Percentiles rank a stretch among this genome's conserved stretches.
These are phyloP conservation scores for Zasmidium cellare DNA, from an alignment of 2,329 filamentous ascomycete species.

Conservation along the genomic window DNA sequence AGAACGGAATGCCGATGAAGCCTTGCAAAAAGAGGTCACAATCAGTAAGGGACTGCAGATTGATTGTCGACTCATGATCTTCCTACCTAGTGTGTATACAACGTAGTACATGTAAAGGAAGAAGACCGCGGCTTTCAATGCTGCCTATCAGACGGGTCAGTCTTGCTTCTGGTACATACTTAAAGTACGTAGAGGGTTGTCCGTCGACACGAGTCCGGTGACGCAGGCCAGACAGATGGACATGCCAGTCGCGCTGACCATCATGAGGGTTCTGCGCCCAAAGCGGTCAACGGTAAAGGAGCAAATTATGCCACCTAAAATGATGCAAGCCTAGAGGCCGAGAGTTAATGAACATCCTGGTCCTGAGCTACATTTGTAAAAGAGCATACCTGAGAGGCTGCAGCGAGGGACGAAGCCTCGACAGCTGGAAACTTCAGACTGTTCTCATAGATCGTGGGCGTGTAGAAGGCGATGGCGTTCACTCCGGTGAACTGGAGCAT, in stretches of 20 bases:
- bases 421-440: background rate
- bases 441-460: conserved; percentile 16
- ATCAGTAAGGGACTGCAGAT: no score
- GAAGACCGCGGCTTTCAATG: conserved; percentile 12
- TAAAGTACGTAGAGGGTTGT: no score
- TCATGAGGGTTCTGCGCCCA: conserved; percentile 24
- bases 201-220: conserved; percentile 2
- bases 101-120: conserved; percentile 25
- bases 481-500: conserved; percentile 3
- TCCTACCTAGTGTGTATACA: conserved; percentile 23
- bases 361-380: background rate
- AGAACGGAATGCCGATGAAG: conserved; percentile 24
- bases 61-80: no score
- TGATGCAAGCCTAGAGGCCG: conserved; percentile 9
- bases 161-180: no score
- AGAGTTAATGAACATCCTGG: no score
- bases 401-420: background rate
- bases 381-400: background rate
- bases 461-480: conserved; percentile 12
- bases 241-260: conserved; percentile 22
- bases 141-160: conserved; percentile 3
- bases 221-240: conserved; percentile 23
- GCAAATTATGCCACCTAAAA: conserved; percentile 21
- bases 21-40: no score
- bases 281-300: conserved; percentile 23